Percentiles rank a stretch among this genome's conserved stretches.
Conservation (phyloP, 2,329 filamentous ascomycete genomes). For the Colletotrichum noveboracense region DNA sequence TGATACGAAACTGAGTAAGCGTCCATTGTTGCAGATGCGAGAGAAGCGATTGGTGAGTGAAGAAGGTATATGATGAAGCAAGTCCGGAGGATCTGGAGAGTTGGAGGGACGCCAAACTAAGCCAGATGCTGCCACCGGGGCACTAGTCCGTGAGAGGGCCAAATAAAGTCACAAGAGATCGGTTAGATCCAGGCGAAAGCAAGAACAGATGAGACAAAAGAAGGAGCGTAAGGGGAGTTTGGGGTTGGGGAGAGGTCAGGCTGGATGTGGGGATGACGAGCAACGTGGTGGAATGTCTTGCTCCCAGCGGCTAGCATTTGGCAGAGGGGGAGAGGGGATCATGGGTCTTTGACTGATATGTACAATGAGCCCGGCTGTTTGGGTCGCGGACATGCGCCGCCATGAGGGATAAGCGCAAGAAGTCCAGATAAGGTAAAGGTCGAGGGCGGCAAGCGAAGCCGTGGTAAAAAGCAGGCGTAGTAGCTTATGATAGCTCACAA, state of each 20-base stretch:
- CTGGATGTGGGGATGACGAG: constrained; percentile 1
- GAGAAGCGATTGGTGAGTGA: not conserved
- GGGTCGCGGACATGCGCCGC: not conserved
- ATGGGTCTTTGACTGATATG: not conserved
- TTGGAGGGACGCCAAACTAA: constrained; percentile 3
- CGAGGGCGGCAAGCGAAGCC: not conserved
- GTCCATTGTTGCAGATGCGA: constrained; percentile 44
- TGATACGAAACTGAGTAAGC: constrained; percentile 56
- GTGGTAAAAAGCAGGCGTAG: not conserved
- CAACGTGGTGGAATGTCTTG: constrained; percentile 15
- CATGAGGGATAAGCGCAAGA: constrained; percentile 5
- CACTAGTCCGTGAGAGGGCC: not conserved
- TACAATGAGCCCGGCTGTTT: not conserved
- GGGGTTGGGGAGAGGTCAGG: constrained; percentile 1
- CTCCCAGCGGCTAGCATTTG: constrained; percentile 6
- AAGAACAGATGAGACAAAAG: not conserved
- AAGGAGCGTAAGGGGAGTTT: not conserved
- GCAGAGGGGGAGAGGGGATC: not conserved
- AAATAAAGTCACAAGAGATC: not conserved
- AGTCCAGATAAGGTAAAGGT: constrained; percentile 10
- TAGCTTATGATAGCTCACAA: not conserved
- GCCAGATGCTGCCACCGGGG: not conserved
- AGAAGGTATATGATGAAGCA: not conserved
- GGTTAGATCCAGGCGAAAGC: not conserved
- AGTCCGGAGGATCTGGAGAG: not conserved